These are phyloP conservation scores for Neostapfia colusana DNA, from an alignment of 176 grass and related monocot species.

Conservation along the genomic window DNA sequence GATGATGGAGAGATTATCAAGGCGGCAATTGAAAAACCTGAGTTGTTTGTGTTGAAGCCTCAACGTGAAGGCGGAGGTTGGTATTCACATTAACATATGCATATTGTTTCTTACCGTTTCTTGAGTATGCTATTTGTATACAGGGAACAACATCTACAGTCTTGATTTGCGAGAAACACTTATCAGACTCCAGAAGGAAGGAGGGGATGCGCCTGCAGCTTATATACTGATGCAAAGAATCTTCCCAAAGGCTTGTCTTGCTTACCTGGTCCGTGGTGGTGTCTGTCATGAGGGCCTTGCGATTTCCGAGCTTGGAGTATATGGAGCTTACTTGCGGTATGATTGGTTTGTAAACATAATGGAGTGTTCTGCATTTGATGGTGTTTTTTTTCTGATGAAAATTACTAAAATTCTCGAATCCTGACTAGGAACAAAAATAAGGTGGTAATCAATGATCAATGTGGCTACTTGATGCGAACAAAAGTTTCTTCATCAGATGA, in stretches of 20 bases:
- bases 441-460: conserved; percentile 79
- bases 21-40: conserved; percentile 71
- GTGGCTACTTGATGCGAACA: conserved; percentile 94
- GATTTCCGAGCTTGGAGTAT: conserved; percentile 91
- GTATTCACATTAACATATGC: conserved; percentile 23
- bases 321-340: conserved; percentile 81
- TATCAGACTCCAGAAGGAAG: conserved; percentile 62
- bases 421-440: conserved; percentile 82
- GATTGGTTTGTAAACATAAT: background rate
- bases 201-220: conserved; percentile 63
- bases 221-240: conserved; percentile 98
- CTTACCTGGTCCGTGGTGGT: conserved; percentile 85
- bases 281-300: conserved; percentile 65
- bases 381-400: conserved; percentile 22
- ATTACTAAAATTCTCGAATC: conserved; percentile 1
- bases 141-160: conserved; percentile 94
- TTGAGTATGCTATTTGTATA: conserved; percentile 36
- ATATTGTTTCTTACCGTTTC: conserved; percentile 21
- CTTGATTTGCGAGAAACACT: conserved; percentile 67
- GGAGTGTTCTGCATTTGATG: conserved; percentile 11
- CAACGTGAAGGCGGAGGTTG: conserved; percentile 97
- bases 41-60: conserved; percentile 91
- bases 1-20: conserved; percentile 72
- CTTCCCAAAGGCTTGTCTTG: conserved; percentile 67
- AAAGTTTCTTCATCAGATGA: conserved; percentile 98